Base-by-base conservation (phyloP, 2,329 filamentous ascomycete species). In the Cytospora chrysosperma region DNA sequence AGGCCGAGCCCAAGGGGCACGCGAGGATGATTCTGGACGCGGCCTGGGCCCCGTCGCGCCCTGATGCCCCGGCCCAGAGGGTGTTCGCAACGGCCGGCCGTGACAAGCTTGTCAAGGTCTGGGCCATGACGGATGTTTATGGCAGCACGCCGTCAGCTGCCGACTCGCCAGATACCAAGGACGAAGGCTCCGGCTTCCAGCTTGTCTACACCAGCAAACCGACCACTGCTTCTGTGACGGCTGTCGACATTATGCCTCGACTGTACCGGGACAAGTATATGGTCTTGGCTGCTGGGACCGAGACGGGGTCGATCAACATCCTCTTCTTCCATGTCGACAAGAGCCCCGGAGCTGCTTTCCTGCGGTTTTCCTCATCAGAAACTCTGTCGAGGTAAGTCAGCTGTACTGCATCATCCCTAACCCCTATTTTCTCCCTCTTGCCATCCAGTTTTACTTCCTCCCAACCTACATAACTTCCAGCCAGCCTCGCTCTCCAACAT, bases 1-100 rank as follows among this genome's bases (percentile, higher is more conserved):
- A 88, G 66, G 80, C 84, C 3, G 92, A 96, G 70, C 85, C 87
- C 1, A 97, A 96, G 76, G 94, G 91, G 0, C 95, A 99, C 75
- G 83, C 90, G 4, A 83, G 95, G 64, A 98, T 99, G 93, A 93
- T 99, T 53, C 81, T 98, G 17, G 92, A 93, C 72, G 90, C 88
- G 1, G 86, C 91, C 2, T 99, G 95, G 94, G 88, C 89, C 1
- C 89, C 89, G 1, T 30, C 81, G 19, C 72, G 8, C 68, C 71
- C 2, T 71, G 43, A 30, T 5, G 72, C 9, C 72, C 74, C 10
- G 69, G 75, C 6, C 75, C 83, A 30, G 3, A 71, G 76, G 12
- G 72, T 82, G 12, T 99, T 99, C 75, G 90, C 90, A 15, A 99
- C 95, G 0, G 94, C 93, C 1, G 92, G 93, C 3, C 84, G 95